Percentiles rank a stretch among this genome's conserved stretches.
Evolutionary conservation across 177 flowering plant species (phyloP).

Genomic region (Vitis hybrid): DNA sequence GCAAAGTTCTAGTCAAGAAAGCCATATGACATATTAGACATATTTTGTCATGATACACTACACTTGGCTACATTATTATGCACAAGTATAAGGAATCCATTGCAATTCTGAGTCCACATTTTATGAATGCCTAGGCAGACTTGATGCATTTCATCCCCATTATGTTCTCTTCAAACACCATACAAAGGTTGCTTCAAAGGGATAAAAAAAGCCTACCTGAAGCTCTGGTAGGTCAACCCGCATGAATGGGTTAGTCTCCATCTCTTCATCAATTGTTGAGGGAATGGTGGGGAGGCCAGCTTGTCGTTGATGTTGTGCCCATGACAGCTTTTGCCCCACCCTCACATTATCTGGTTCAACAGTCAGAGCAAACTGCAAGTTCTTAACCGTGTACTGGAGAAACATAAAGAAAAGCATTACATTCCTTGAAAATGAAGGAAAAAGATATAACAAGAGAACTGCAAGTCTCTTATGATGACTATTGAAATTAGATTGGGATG

Average conservation of each 20-base stretch:
- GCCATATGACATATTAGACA: not conserved
- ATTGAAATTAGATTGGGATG: too few relatives aligned
- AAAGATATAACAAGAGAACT: not conserved
- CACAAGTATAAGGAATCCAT: not conserved
- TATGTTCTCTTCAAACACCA: too few relatives aligned
- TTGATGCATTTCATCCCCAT: too few relatives aligned
- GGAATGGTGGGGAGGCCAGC: conserved; percentile 81
- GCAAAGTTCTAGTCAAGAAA: not conserved
- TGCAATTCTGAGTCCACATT: not conserved
- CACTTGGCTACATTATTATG: not conserved
- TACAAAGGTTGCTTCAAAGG: not conserved
- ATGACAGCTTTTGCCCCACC: conserved; percentile 60
- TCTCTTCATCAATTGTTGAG: conserved; percentile 80
- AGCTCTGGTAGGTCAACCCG: conserved; percentile 76
- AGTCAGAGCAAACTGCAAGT: conserved; percentile 84
- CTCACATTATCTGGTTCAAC: conserved; percentile 81
- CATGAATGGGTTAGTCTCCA: conserved; percentile 91
- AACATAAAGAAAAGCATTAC: conserved; percentile 3
- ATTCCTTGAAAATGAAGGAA: not conserved
- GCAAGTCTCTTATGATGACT: too few relatives aligned
- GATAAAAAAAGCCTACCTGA: conserved; percentile 36
- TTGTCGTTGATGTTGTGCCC: conserved; percentile 76
- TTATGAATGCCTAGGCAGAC: not conserved
- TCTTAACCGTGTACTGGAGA: conserved; percentile 94
- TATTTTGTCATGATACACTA: not conserved